A percentile compares a stretch with the other conserved stretches of the same genome.
phyloP scores from a whole-genome alignment of 495 filamentous ascomycete genomes.

The Neurospora hispaniola region DNA sequence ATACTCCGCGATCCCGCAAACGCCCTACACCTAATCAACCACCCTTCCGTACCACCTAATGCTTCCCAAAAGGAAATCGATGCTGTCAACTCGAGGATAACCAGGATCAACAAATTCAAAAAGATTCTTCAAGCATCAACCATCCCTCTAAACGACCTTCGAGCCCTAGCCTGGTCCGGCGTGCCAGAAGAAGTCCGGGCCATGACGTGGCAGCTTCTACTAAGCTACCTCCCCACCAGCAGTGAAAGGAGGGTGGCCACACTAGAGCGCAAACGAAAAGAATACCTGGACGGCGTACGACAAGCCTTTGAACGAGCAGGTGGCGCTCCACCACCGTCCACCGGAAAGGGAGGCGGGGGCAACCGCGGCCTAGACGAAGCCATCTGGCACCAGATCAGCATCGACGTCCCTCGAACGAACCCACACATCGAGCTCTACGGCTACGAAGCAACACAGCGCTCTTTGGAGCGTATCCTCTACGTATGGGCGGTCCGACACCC shows the following conservation, averaged over 20 bases:
- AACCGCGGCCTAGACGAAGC: slow-evolving; percentile 77
- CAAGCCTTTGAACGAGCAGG: slow-evolving; percentile 80
- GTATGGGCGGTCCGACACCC: slow-evolving; percentile 97
- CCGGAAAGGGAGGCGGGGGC: slow-evolving; percentile 20
- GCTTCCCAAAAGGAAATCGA: slow-evolving; percentile 79
- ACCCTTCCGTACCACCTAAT: slow-evolving; percentile 62
- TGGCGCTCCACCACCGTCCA: slow-evolving; percentile 12
- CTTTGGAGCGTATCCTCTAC: slow-evolving; percentile 87
- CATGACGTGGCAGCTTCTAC: slow-evolving; percentile 94
- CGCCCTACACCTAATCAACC: slow-evolving; percentile 84
- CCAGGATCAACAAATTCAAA: slow-evolving; percentile 98
- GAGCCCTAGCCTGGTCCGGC: slow-evolving; percentile 83
- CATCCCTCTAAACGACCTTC: slow-evolving; percentile 72
- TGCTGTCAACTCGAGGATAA: slow-evolving; percentile 75
- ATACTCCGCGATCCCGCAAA: slow-evolving; percentile 93
- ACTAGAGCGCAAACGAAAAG: slow-evolving; percentile 88
- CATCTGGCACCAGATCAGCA: slow-evolving; percentile 98
- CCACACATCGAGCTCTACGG: slow-evolving; percentile 89
- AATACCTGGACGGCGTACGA: slow-evolving; percentile 90
- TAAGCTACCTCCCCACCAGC: slow-evolving; percentile 91
- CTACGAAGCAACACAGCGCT: slow-evolving; percentile 92
- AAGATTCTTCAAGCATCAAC: slow-evolving; percentile 82
- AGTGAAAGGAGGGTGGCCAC: slow-evolving; percentile 84
- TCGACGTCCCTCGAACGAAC: slow-evolving; percentile 94
- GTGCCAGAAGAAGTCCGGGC: slow-evolving; percentile 90